Percentiles rank a stretch among this genome's conserved stretches.
These are phyloP conservation scores for Glarea lozoyensis DNA, from an alignment of 495 filamentous ascomycete genomes.

Conservation along the genomic window DNA sequence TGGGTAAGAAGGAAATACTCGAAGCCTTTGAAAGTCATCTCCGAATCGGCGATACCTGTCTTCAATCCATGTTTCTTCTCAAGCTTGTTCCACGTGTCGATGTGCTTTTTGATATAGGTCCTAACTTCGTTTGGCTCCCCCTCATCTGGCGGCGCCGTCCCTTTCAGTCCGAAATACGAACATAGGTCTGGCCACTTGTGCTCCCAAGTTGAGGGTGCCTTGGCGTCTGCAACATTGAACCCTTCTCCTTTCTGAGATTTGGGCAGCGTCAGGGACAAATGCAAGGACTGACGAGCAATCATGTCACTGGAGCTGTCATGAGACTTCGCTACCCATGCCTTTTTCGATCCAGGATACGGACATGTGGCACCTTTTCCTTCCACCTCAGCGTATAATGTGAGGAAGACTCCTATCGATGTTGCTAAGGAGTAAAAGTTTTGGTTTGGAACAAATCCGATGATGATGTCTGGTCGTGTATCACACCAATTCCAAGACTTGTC, in stretches of 20 bases:
- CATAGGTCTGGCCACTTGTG: slow-evolving; percentile 29
- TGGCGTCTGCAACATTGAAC: slow-evolving; percentile 12
- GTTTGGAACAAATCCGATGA: slow-evolving; percentile 35
- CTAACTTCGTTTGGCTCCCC: slow-evolving; percentile 19
- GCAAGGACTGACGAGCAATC: slow-evolving; percentile 19
- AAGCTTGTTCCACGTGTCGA: slow-evolving; percentile 24
- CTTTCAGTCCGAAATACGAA: slow-evolving; percentile 29
- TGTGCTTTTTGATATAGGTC: slow-evolving; percentile 23
- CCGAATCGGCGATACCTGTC: slow-evolving; percentile 24
- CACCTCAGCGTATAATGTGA: slow-evolving; percentile 26
- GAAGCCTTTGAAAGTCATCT: slow-evolving; percentile 13
- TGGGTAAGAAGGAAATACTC: slow-evolving; percentile 28
- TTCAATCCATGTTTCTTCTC: slow-evolving; percentile 28
- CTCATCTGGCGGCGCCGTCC: slow-evolving; percentile 16
- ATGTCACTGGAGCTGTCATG: slow-evolving; percentile 33
- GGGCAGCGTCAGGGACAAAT: slow-evolving; percentile 13
- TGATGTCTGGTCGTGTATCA: slow-evolving; percentile 35
- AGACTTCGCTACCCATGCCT: slow-evolving; percentile 18
- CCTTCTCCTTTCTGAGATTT: slow-evolving; percentile 10
- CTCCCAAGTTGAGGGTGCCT: slow-evolving; percentile 1
- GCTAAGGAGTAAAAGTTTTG: slow-evolving; percentile 34
- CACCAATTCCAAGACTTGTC: slow-evolving; percentile 32
- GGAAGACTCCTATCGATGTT: slow-evolving; percentile 28
- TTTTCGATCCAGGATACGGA: slow-evolving; percentile 28
- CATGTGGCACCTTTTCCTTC: slow-evolving; percentile 27